Base-by-base conservation (phyloP, 164 flowering plant genomes). In the Litsea cubeba region DNA sequence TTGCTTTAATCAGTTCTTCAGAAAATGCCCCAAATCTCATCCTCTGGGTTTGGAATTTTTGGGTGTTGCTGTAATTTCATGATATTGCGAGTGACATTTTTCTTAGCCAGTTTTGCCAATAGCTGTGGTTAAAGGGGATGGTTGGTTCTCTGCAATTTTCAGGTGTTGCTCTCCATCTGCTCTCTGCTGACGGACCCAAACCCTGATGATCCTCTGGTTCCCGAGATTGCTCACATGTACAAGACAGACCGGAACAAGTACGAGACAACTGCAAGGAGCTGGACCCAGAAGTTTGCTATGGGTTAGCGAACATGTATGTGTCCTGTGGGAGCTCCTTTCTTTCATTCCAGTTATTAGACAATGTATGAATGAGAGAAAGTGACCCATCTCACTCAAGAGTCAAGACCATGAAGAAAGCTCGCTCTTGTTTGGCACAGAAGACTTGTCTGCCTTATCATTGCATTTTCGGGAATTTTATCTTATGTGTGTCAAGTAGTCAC, bases 261-360 rank as follows among this genome's bases (percentile, higher is more conserved):
- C 23, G 85, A 83, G 60, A 70, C 82, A 46, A 83, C 85, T 30
- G 85, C 85, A 58, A 78, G 85, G 79, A 78, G 82, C 82, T 82
- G 84, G 84, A 82, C 84, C 69, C 82, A 79, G 78, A 90, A 90
- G 80, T 87, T 87, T 69, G 94, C 91, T 5, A 88, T 88, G 94
- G 91, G 90, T 50, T 90, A 26, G 67, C 18, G 3, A 54, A 20
- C n/a, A 17, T 18, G 60, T 54, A 0, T 54, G 60, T 54, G 60
- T 20, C 58, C 58, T 51, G 58, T 54, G 60, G n/a, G 60, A 20
- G 60, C 60, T 54, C 60, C 5, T 1, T 14, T 54, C n/a, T 54
- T 20, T 54, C 60, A 54, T 54, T 3, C 17, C n/a, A 54, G 20
- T 3, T 54, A 54, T 3, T 5, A 30, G 7, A 54, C 0, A 5